Evolutionary conservation across 2,329 filamentous ascomycete species (phyloP).

Genomic region (Sporothrix pseudoabietina): DNA sequence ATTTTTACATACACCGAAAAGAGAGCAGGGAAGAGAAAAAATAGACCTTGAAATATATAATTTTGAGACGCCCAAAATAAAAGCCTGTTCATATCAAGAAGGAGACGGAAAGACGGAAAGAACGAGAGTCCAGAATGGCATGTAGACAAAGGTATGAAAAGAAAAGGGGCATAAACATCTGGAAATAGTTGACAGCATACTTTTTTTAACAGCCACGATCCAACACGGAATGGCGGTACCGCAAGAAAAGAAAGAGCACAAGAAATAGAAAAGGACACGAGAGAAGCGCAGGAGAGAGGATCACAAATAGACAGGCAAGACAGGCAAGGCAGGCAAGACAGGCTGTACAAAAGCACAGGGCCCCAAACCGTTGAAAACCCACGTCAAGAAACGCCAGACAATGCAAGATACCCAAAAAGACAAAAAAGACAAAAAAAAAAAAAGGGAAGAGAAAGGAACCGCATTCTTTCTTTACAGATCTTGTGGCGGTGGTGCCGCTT

Average conservation of each 20-base stretch:
- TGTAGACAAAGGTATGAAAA: not conserved
- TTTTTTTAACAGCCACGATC: not conserved
- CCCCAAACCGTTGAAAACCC: not conserved
- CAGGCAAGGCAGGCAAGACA: not conserved
- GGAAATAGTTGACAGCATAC: not conserved
- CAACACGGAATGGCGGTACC: not conserved
- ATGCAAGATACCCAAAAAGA: constrained; percentile 24
- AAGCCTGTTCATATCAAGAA: not conserved
- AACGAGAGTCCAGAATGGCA: not conserved
- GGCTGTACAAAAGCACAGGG: not conserved
- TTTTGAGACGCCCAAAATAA: constrained; percentile 9
- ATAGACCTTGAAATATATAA: not conserved
- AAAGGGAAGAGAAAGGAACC: not conserved
- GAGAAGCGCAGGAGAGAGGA: constrained; percentile 8
- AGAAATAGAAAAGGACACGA: not conserved
- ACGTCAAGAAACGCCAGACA: constrained; percentile 28
- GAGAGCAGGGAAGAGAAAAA: not conserved
- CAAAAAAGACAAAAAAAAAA: not conserved
- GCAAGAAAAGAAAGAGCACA: not conserved
- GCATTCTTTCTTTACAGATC: constrained; percentile 31
- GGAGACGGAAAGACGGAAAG: not conserved
- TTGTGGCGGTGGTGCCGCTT: constrained; percentile 44
- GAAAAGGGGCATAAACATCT: constrained; percentile 9
- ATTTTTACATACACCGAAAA: constrained; percentile 2
- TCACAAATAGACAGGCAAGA: constrained; percentile 7